Conservation (phyloP, 2,329 filamentous ascomycete species). For the Rhytidhysteron rufulum region DNA sequence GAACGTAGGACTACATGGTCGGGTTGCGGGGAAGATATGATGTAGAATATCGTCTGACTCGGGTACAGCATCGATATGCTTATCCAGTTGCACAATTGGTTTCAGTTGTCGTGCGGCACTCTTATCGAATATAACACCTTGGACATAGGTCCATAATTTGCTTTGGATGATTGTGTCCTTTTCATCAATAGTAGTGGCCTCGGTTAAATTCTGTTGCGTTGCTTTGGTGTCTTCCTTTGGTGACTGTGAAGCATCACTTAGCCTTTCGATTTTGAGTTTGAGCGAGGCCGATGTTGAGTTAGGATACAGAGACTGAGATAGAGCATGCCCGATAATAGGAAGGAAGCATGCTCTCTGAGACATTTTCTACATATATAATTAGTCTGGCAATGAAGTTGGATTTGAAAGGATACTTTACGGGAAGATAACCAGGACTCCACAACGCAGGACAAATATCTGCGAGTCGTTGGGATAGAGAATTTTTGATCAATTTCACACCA, state of each 20-base stretch:
- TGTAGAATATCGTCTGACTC: background rate
- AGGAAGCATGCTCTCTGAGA: conserved; percentile 12
- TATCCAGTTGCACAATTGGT: background rate
- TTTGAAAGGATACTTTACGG: conserved; percentile 12
- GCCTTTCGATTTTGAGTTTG: conserved; percentile 8
- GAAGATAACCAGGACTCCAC: conserved; percentile 37
- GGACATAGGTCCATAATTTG: conserved; percentile 6
- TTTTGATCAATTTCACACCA: conserved; percentile 28
- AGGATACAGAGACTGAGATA: conserved; percentile 10
- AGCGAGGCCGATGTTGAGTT: conserved; percentile 9
- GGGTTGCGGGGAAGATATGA: background rate
- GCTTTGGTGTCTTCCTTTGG: background rate
- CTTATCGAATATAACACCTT: conserved; percentile 5
- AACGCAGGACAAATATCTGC: conserved; percentile 36
- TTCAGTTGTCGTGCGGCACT: conserved; percentile 5
- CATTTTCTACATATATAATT: conserved; percentile 7
- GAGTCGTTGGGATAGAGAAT: conserved; percentile 30
- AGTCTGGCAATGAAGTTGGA: background rate
- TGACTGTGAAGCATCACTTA: background rate
- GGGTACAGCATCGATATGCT: background rate
- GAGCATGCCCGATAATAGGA: conserved; percentile 11
- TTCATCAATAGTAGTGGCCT: too few species aligned
- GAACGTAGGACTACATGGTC: background rate
- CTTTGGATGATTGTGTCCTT: background rate
- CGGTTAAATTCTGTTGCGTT: background rate